phyloP scores from a whole-genome alignment of 768 basidiomycete genomes.

The Coprinopsis cinerea region DNA sequence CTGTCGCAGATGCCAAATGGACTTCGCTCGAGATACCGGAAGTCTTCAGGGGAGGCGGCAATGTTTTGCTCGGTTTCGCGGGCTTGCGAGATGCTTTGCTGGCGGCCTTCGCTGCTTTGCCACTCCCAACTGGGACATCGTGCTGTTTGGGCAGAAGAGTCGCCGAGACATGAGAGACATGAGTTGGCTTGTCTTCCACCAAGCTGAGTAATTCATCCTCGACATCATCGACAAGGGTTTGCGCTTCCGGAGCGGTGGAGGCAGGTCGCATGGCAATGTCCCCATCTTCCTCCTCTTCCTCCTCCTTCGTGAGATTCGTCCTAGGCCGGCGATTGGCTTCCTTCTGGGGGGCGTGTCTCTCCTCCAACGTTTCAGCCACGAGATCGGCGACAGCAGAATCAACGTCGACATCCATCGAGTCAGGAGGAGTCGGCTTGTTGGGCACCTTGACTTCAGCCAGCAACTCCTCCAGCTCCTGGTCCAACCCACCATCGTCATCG shows the following conservation, averaged over 20 bases:
- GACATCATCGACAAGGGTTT: conserved; percentile 37
- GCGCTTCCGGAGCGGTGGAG: conserved; percentile 4
- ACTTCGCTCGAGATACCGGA: too few relatives aligned
- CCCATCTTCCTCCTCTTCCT: conserved; percentile 14
- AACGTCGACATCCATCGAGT: conserved; percentile 39
- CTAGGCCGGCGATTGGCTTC: conserved; percentile 6
- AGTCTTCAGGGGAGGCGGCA: too few relatives aligned
- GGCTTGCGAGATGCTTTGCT: too few relatives aligned
- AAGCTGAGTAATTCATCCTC: conserved; percentile 69
- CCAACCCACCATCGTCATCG: conserved; percentile 32
- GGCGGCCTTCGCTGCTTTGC: neutral
- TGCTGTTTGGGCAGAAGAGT: conserved; percentile 14
- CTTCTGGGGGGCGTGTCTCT: conserved; percentile 15
- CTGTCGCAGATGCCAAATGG: too few relatives aligned
- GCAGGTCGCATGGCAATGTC: neutral
- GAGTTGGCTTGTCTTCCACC: conserved; percentile 50
- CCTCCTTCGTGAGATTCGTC: neutral
- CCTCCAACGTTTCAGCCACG: conserved; percentile 35
- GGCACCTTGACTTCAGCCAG: conserved; percentile 24
- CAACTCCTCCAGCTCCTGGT: conserved; percentile 41
- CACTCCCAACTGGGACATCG: conserved; percentile 10
- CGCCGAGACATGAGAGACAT: too few relatives aligned
- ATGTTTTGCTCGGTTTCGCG: too few relatives aligned
- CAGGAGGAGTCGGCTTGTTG: conserved; percentile 27
- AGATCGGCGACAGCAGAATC: conserved; percentile 39